Evolutionary conservation across 108 stramenopile species (phyloP), one percentile per base, ranked within the genome.

Genomic region (Pelagomonas calceolata): DNA sequence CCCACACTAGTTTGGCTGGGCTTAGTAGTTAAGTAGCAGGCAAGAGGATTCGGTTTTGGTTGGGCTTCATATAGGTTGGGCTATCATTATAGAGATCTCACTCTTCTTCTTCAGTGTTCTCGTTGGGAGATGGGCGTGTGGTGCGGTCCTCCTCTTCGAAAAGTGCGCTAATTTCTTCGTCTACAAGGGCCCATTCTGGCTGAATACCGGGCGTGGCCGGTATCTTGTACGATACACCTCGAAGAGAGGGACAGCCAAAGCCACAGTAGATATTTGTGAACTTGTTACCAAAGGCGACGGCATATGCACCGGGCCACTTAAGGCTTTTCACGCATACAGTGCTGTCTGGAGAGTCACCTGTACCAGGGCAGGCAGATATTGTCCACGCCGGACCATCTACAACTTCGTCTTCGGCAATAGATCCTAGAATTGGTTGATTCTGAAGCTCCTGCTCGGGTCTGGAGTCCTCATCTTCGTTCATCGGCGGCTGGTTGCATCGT

Each of bases 251-350:
- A 32, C 65, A 31, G 12, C 79, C 85, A 46, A 82, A 76, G 36
- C 85, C 85, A 15, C 79, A 80, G 73, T 86, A 86, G 30, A 82
- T 43, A 69, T 82, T 82, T 31, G 78, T 73, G 64, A 79, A 84
- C 4, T 69, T 68, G 36, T 70, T 71, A 64, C 77, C 82, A 21
- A 34, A 64, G 26, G 81, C 83, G 18, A 84, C 77, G 4, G 85
- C 81, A 34, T 82, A 39, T 21, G 83, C 85, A 29, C 85, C 85
- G 18, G 85, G 85, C 83, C 83, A 86, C 31, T 39, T 46, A 3
- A 29, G 21, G 37, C 36, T 43, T 32, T 70, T 70, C 9, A 30
- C 70, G 14, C 26, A 9, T 3, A 46, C 69, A 5, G 80, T 60
- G 31, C 44, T 63, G 64, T 73, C 76, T 0, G 79, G 43, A 26